Evolutionary conservation across 2,329 filamentous ascomycete species (phyloP).

Genomic region (Parasarocladium wereldwijsianum): DNA sequence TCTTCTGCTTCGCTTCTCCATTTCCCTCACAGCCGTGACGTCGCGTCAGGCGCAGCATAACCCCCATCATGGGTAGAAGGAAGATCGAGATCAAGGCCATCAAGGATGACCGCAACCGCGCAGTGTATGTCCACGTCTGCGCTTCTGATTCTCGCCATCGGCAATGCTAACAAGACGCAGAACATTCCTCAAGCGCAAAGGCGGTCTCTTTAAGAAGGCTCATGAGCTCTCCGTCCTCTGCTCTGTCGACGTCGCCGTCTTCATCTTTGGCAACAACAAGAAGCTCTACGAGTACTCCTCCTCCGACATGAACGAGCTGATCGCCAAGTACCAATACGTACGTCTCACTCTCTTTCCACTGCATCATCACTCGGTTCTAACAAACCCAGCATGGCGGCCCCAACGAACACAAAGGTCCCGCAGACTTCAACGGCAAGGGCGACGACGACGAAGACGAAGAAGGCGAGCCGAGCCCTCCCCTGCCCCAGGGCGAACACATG

Average conservation of each 20-base stretch:
- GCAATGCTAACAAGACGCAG: slow-evolving; percentile 30
- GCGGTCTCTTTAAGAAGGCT: slow-evolving; percentile 97
- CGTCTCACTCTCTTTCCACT: slow-evolving; percentile 21
- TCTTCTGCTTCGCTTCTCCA: background rate
- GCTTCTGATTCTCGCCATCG: slow-evolving; percentile 4
- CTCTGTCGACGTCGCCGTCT: slow-evolving; percentile 94
- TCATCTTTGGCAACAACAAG: slow-evolving; percentile 98
- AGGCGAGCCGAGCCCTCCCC: slow-evolving; percentile 52
- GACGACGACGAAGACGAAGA: slow-evolving; percentile 76
- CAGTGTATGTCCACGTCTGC: slow-evolving; percentile 61
- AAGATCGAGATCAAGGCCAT: slow-evolving; percentile 99
- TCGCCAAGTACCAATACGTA: slow-evolving; percentile 83
- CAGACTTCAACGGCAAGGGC: slow-evolving; percentile 77
- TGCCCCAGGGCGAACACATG: slow-evolving; percentile 33
- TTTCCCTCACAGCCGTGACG: background rate
- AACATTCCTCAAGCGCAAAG: slow-evolving; percentile 97
- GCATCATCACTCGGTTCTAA: slow-evolving; percentile 7
- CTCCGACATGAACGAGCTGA: slow-evolving; percentile 78
- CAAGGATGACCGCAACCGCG: slow-evolving; percentile 95
- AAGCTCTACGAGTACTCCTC: slow-evolving; percentile 98
- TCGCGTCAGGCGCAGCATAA: background rate
- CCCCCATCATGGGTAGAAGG: slow-evolving; percentile 67
- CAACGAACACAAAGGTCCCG: slow-evolving; percentile 91
- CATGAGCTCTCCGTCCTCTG: slow-evolving; percentile 96
- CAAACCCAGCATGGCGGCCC: slow-evolving; percentile 64